Percentiles rank a stretch among this genome's conserved stretches.
Evolutionary conservation across 2,329 filamentous ascomycete genomes (phyloP).

Genomic region (Penicillium hesseltinei): DNA sequence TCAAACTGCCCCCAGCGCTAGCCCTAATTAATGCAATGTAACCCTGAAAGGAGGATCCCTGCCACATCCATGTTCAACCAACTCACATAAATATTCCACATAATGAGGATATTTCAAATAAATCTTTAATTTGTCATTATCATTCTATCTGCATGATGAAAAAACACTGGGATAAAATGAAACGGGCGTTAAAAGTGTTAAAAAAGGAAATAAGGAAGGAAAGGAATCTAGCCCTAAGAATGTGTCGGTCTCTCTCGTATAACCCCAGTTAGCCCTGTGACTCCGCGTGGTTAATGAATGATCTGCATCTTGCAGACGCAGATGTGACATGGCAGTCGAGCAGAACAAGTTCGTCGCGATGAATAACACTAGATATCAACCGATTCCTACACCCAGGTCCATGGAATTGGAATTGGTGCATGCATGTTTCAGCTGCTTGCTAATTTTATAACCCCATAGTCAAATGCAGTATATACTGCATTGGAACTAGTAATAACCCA

Average conservation of each 20-base stretch:
- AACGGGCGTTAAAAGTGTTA: background rate
- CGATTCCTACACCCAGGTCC: background rate
- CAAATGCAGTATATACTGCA: background rate
- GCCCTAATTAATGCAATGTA: background rate
- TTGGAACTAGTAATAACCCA: background rate
- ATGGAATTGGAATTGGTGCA: background rate
- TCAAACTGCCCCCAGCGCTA: background rate
- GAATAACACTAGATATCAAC: background rate
- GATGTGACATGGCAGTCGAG: background rate
- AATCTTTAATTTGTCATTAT: background rate
- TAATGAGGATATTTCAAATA: background rate
- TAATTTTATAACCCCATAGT: background rate
- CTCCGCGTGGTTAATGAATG: background rate
- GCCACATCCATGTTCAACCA: background rate
- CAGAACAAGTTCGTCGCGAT: background rate
- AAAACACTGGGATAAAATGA: background rate
- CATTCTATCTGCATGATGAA: background rate
- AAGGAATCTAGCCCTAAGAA: background rate
- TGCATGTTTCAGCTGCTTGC: background rate
- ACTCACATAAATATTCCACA: background rate
- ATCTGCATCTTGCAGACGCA: background rate
- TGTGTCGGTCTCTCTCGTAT: background rate
- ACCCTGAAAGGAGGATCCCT: background rate
- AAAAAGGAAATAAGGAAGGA: background rate
- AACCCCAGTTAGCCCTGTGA: background rate